Evolutionary conservation across 345 rosid species (phyloP).

Genomic region (Linum usitatissimum): DNA sequence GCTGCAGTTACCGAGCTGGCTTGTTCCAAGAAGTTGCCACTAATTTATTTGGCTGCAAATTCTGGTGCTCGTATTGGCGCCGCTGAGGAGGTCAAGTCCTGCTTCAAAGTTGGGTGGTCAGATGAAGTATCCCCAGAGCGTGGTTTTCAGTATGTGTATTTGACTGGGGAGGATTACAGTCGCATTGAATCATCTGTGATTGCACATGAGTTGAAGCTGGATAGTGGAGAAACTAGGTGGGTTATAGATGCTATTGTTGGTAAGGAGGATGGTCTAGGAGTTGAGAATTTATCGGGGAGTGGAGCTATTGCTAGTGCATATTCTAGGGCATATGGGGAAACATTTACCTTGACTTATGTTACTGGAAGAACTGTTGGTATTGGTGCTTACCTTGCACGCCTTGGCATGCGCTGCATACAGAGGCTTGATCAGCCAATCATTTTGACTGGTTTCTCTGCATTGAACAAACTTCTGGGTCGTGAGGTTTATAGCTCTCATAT

Average conservation of each 20-base stretch:
- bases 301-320: conserved; percentile 98
- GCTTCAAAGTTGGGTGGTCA: conserved; percentile 93
- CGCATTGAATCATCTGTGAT: conserved; percentile 69
- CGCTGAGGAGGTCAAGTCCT: conserved; percentile 87
- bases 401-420: conserved; percentile 99
- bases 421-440: conserved; percentile 98
- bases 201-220: conserved; percentile 75
- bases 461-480: conserved; percentile 97
- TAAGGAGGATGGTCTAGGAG: conserved; percentile 94
- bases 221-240: conserved; percentile 77
- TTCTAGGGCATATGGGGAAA: conserved; percentile 94
- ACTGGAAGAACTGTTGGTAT: conserved; percentile 96
- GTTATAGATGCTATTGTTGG: conserved; percentile 90
- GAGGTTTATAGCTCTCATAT: conserved; percentile 99
- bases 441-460: conserved; percentile 92
- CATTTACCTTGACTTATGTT: conserved; percentile 87
- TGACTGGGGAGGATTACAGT: conserved; percentile 66
- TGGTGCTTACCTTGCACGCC: conserved; percentile 97
- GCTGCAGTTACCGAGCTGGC: conserved; percentile 90
- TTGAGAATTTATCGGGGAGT: conserved; percentile 91
- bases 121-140: conserved; percentile 77
- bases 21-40: conserved; percentile 73
- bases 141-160: conserved; percentile 83
- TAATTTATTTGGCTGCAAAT: conserved; percentile 94
- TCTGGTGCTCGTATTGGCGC: conserved; percentile 98